Conservation (phyloP, 2,329 filamentous ascomycete genomes). For the Ploettnerulaceae sp. region DNA sequence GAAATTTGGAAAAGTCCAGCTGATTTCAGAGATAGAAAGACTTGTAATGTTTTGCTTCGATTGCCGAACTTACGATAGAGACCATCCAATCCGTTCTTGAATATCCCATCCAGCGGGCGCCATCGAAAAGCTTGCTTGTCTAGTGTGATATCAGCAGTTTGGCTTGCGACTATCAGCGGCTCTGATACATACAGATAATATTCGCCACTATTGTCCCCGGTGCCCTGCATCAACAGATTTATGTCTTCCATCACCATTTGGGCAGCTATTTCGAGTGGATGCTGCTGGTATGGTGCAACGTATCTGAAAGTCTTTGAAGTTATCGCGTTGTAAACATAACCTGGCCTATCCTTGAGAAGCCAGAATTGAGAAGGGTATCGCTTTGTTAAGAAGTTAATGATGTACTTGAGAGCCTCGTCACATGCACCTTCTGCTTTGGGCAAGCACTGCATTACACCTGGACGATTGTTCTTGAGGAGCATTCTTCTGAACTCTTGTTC, state of each 20-base stretch:
- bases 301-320: conserved; percentile 40
- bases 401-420: conserved; percentile 42
- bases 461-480: conserved; percentile 37
- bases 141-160: conserved; percentile 28
- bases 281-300: conserved; percentile 30
- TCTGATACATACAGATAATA: conserved; percentile 21
- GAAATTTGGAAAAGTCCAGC: too few species aligned
- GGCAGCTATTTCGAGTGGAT: conserved; percentile 45
- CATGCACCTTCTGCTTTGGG: conserved; percentile 41
- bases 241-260: conserved; percentile 46
- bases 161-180: neutral
- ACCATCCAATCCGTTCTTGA: conserved; percentile 43
- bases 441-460: conserved; percentile 40
- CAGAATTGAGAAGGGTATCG: conserved; percentile 41
- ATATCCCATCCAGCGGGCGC: conserved; percentile 48
- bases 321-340: conserved; percentile 38
- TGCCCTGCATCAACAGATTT: conserved; percentile 41
- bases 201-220: conserved; percentile 34
- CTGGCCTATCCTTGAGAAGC: conserved; percentile 20
- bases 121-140: conserved; percentile 45
- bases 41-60: too few species aligned
- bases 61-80: too few species aligned
- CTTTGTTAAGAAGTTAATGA: conserved; percentile 40
- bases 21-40: too few species aligned
- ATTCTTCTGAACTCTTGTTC: conserved; percentile 39